Evolutionary conservation across 1,284 basidiomycete genomes (phyloP), one percentile per base, ranked within the genome.

Genomic region (Pisolithus thermaeus): DNA sequence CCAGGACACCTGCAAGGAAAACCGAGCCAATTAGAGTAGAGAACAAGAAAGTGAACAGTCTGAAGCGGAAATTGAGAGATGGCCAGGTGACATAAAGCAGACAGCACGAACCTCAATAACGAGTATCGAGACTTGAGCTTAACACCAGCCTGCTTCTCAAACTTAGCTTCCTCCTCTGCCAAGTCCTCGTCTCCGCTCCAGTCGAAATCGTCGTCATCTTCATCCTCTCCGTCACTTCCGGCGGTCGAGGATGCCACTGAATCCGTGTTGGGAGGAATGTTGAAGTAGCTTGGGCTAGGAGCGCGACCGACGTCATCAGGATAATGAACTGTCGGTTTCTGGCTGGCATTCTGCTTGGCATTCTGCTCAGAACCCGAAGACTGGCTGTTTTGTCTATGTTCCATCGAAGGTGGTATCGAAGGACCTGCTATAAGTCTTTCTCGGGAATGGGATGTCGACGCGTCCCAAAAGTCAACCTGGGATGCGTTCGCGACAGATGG

Each of bases 181-280:
- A 88, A 69, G 59, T 88, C 84, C 50, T 87, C 86, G 52, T 89
- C 87, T 14, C 73, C 81, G 46, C 80, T 83, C 85, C 86, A 87
- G 62, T 88, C 81, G 53, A 81, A 87, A 9, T 75, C 68, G 1
- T 76, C 73, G 1, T 76, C 73, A 1, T 77, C 73, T 0, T 77
- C 75, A 8, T 78, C 73, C 4, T 81, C 83, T 28, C 85, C 83
- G 45, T 85, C 83, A 4, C 77, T 80, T 36, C 71, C 76, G 11
- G 72, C 74, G 20, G 77, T 64, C 1, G 80, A 81, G 20, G 79
- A 68, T 12, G 70, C 60, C 18, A 73, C 70, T 16, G 77, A 76
- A 16, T 73, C 65, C 47, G 67, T 23, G 55, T 53, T 59, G n/a
- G 64, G 54, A 35, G 59, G 50, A 42, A 52, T 56, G 52, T 58